Evolutionary conservation across 192 early-diverging fungal species (phyloP), one percentile per base, ranked within the genome.

Genomic region (Umbelopsis isabellina): DNA sequence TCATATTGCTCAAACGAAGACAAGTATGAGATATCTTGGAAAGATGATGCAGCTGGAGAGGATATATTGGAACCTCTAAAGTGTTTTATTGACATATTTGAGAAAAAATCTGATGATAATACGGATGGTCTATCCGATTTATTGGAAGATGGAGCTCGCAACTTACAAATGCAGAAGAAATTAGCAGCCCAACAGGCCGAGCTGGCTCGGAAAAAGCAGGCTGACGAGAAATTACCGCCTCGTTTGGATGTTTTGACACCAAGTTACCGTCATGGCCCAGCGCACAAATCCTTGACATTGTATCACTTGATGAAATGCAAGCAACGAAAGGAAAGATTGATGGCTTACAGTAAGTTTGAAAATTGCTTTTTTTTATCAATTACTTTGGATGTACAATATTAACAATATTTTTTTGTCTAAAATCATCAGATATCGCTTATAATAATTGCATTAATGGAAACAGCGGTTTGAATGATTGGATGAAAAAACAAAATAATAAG

Each of bases 271-370:
- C 25, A 53, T 20, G 78, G 78, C 33, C 66, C 70, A 15, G 23
- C 48, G 10, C 78, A 79, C 46, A 72, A 66, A 46, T 64, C 52
- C n/a, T 51, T 79, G 45, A 79, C 78, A 33, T 45, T 79, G 18
- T 75, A 79, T 51, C 78, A 79, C 66, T 72, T 71, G 3, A 79
- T 79, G 78, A 75, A 79, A 66, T 72, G 75, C 70, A 65, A 68
- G 4, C 25, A 48, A 8, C 48, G 67, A 21, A 48, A 46, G 7
- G 70, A 75, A 45, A 68, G 78, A 47, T 46, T 75, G 33, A 46
- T 22, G 3, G 74, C 78, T 30, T 79, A 79, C 46, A 47, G 78
- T 79, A 75, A 45, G 46, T 49, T n/a, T 45, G 22, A 37, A 25
- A 50, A 48, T 12, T 33, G 16, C 30, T 8, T 16, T 18, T 2